Percentiles rank a stretch among this genome's conserved stretches.
Evolutionary conservation across 1,139 yeast species (phyloP).

Genomic region (Trichomonascaceae sp.): DNA sequence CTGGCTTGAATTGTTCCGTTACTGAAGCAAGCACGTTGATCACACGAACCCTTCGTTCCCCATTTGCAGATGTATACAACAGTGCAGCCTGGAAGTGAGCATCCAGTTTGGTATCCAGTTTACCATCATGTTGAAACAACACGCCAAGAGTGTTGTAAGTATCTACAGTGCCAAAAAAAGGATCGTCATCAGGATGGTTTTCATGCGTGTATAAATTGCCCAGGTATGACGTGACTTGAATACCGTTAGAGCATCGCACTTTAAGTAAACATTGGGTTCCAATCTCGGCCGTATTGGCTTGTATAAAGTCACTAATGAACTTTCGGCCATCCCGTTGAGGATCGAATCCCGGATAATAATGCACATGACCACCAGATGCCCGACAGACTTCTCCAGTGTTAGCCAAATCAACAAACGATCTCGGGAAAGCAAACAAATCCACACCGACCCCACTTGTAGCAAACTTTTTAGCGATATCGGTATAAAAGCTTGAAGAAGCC

Average conservation of each 20-base stretch:
- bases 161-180: slow-evolving; percentile 61
- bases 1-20: slow-evolving; percentile 64
- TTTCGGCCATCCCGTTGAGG: slow-evolving; percentile 65
- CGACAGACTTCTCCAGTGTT: slow-evolving; percentile 63
- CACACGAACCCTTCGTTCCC: slow-evolving; percentile 77
- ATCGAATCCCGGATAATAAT: slow-evolving; percentile 62
- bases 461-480: slow-evolving; percentile 52
- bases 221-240: slow-evolving; percentile 75
- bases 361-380: slow-evolving; percentile 66
- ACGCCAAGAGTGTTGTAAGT: slow-evolving; percentile 66
- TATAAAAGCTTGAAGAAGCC: slow-evolving; percentile 60
- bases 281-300: slow-evolving; percentile 27
- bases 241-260: slow-evolving; percentile 82
- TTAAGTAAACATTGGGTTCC: slow-evolving; percentile 84
- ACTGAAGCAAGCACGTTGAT: slow-evolving; percentile 79
- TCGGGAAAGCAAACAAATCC: slow-evolving; percentile 68
- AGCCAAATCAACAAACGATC: slow-evolving; percentile 64
- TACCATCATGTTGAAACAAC: slow-evolving; percentile 71
- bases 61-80: slow-evolving; percentile 70
- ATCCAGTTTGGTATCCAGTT: slow-evolving; percentile 62
- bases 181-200: slow-evolving; percentile 42
- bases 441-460: slow-evolving; percentile 61
- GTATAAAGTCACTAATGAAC: slow-evolving; percentile 53
- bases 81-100: slow-evolving; percentile 91
- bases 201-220: slow-evolving; percentile 43